Percentiles rank a stretch among this genome's conserved stretches.
These are phyloP conservation scores for Kazachstania taianensis DNA, from an alignment of 805 yeast genomes.

Conservation along the genomic window DNA sequence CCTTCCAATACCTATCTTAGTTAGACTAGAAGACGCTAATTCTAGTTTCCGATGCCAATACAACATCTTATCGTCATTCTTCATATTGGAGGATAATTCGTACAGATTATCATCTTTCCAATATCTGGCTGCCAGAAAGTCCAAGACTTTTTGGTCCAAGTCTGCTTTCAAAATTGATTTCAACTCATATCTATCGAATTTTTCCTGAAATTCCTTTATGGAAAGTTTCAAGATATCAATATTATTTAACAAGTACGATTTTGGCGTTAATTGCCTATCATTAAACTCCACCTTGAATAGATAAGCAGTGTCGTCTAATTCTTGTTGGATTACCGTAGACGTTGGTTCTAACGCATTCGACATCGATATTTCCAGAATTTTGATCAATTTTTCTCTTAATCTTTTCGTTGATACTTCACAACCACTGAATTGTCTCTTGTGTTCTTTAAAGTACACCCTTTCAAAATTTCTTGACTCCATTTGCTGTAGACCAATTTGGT, in stretches of 20 bases:
- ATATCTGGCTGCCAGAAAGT: conserved; percentile 77
- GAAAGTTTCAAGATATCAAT: conserved; percentile 78
- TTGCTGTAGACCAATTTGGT: conserved; percentile 13
- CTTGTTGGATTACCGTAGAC: conserved; percentile 73
- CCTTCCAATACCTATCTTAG: conserved; percentile 91
- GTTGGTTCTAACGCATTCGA: conserved; percentile 82
- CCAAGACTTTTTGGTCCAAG: conserved; percentile 81
- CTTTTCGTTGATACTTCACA: conserved; percentile 68
- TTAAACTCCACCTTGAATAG: conserved; percentile 93
- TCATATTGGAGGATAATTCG: conserved; percentile 40
- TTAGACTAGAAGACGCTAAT: conserved; percentile 68
- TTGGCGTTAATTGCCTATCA: conserved; percentile 88
- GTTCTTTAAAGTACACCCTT: conserved; percentile 48
- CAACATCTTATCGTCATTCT: conserved; percentile 42
- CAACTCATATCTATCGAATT: conserved; percentile 75
- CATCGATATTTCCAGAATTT: conserved; percentile 84
- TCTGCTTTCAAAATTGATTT: conserved; percentile 69
- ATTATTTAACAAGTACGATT: conserved; percentile 85
- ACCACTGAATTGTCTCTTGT: conserved; percentile 48
- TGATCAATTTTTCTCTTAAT: conserved; percentile 71
- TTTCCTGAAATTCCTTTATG: conserved; percentile 75
- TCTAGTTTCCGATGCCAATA: conserved; percentile 88
- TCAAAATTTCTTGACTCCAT: conserved; percentile 54
- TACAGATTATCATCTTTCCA: conserved; percentile 59
- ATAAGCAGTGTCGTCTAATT: conserved; percentile 86